Evolutionary conservation across 2,329 filamentous ascomycete genomes (phyloP).

Genomic region (Endothia cerciana): DNA sequence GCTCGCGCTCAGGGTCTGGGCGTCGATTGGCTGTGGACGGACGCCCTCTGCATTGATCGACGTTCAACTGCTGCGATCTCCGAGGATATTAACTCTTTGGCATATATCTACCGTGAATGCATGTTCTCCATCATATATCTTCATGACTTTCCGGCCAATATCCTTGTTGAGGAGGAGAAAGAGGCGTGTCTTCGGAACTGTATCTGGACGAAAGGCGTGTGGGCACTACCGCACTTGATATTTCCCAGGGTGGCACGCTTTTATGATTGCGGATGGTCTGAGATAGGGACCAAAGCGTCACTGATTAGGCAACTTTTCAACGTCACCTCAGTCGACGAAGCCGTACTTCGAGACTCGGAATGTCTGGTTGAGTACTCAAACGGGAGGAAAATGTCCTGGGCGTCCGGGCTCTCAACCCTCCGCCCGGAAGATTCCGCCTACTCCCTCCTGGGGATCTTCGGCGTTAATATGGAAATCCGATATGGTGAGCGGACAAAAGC

Average conservation of each 20-base stretch:
- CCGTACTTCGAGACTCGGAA: background rate
- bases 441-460: constrained; percentile 25
- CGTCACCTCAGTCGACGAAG: background rate
- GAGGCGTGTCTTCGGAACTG: background rate
- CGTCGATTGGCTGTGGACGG: constrained; percentile 13
- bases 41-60: constrained; percentile 12
- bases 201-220: constrained; percentile 6
- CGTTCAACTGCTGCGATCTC: constrained; percentile 11
- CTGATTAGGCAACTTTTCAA: background rate
- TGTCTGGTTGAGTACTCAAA: constrained; percentile 11
- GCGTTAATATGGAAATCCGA: constrained; percentile 17
- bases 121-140: constrained; percentile 15
- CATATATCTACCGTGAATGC: background rate
- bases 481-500: constrained; percentile 20
- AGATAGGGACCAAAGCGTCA: background rate
- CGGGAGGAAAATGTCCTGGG: constrained; percentile 19
- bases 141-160: background rate
- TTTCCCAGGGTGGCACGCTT: constrained; percentile 3
- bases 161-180: background rate
- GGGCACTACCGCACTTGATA: constrained; percentile 8
- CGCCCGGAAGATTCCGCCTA: constrained; percentile 22
- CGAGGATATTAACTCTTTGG: constrained; percentile 12
- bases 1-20: background rate
- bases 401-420: constrained; percentile 3
- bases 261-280: background rate